Base-by-base conservation (phyloP, 768 basidiomycete species). In the Sporobolomyces pararoseus region DNA sequence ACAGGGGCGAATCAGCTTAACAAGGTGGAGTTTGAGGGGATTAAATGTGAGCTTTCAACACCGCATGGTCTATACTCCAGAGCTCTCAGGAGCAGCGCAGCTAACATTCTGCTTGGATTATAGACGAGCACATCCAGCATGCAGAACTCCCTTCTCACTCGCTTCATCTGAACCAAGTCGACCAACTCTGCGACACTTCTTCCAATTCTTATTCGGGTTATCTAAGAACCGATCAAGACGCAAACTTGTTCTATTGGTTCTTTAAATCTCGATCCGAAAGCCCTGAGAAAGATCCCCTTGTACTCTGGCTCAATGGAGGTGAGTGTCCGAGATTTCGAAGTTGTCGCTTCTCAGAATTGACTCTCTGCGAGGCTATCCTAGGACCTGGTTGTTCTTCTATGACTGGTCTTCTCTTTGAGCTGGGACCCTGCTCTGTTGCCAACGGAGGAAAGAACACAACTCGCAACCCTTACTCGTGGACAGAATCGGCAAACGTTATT, bases 221-320 rank as follows among this genome's bases (percentile, higher is more conserved):
- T 79, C 83, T 94, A 35, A 90, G 92, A 77, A 84, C 90, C 65
- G 85, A 85, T 0, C 85, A 89, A 13, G 85, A 86, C 75, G 88
- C 88, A 74, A 90, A 92, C 75, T 82, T 92, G 29, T 93, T 92
- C 84, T 91, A 90, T 82, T 92, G 90, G 90, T 88, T 75, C 75
- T 72, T 97, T 74, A 93, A 96, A 80, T 86, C 89, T 1, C 84
- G 93, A 39, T 50, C 46, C 7, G 81, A 80, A 62, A 83, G 85
- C 23, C 93, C 95, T 0, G 80, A 84, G 59, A 82, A 85, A 60
- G 91, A 89, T 7, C 94, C 93, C 6, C 83, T 97, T 2, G 83
- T 94, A 13, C 82, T 96, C 54, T 96, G 94, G 94, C 9, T 64
- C 39, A 71, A 69, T 62, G 55, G 68, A 44, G 51, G 68, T 19